Evolutionary conservation across 495 filamentous ascomycete genomes (phyloP).

Genomic region (Daldinia concentrica): DNA sequence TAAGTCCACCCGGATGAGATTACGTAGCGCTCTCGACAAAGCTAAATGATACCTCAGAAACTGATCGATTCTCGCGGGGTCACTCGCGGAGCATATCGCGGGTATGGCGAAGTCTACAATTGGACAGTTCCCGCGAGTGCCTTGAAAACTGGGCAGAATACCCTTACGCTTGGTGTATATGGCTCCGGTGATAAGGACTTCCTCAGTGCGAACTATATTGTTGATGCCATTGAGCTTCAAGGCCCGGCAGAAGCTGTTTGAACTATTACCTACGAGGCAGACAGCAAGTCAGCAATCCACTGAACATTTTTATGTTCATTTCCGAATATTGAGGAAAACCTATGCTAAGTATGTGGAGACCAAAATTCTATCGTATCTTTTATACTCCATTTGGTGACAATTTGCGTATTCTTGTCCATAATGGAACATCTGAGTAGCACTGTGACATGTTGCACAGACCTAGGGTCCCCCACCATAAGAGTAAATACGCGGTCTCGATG

Average conservation of each 20-base stretch:
- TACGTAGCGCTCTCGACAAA: not conserved
- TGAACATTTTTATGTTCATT: no score
- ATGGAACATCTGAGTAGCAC: no score
- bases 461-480: not conserved
- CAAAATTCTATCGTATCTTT: no score
- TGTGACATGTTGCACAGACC: no score
- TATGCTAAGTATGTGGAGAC: no score
- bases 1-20: constrained; percentile 41
- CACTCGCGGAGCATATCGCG: constrained; percentile 67
- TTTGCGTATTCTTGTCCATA: no score
- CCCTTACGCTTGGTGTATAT: constrained; percentile 62
- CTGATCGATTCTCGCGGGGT: constrained; percentile 67
- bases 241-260: constrained; percentile 29
- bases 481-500: not conserved
- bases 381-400: no score
- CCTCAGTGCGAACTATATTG: constrained; percentile 65
- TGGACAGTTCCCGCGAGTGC: constrained; percentile 60
- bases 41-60: constrained; percentile 26
- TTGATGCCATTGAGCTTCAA: constrained; percentile 61
- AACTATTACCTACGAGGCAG: not conserved
- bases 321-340: no score
- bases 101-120: constrained; percentile 65
- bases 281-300: not conserved
- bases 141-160: constrained; percentile 64
- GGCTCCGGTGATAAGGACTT: constrained; percentile 61